Evolutionary conservation across 2,329 filamentous ascomycete species (phyloP).

Genomic region (Phaeosphaeria sp.): DNA sequence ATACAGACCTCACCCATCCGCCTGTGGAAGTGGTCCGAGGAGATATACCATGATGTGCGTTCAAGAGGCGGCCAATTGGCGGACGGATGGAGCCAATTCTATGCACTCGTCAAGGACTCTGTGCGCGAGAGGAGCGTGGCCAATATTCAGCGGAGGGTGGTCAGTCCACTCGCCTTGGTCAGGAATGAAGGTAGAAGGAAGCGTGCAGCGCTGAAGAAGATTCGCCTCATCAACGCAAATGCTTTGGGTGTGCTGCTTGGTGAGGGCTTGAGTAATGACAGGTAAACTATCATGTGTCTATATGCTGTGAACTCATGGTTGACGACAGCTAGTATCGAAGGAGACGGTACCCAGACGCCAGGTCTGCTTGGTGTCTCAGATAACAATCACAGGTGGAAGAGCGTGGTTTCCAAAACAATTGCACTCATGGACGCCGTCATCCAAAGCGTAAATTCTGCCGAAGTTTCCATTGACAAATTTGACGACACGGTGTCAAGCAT

Average conservation of each 20-base stretch:
- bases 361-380: constrained; percentile 54
- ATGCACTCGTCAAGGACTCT: constrained; percentile 77
- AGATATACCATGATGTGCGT: constrained; percentile 70
- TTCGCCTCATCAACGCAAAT: constrained; percentile 82
- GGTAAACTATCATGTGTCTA: constrained; percentile 16
- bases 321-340: constrained; percentile 63
- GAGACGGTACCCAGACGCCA: constrained; percentile 58
- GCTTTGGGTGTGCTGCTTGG: constrained; percentile 87
- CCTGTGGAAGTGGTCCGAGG: constrained; percentile 73
- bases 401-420: constrained; percentile 79
- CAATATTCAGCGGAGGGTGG: constrained; percentile 73
- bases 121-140: constrained; percentile 74
- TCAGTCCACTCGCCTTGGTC: constrained; percentile 79
- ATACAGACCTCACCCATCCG: constrained; percentile 82
- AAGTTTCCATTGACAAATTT: constrained; percentile 61
- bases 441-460: constrained; percentile 69
- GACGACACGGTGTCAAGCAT: constrained; percentile 63
- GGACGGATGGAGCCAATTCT: constrained; percentile 68
- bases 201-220: constrained; percentile 71
- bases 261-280: constrained; percentile 73
- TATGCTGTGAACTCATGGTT: constrained; percentile 1
- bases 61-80: constrained; percentile 49
- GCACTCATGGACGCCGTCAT: constrained; percentile 86
- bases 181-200: constrained; percentile 78
- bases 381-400: constrained; percentile 68